Base-by-base conservation (phyloP, 495 filamentous ascomycete genomes). In the Penicillium desertorum region DNA sequence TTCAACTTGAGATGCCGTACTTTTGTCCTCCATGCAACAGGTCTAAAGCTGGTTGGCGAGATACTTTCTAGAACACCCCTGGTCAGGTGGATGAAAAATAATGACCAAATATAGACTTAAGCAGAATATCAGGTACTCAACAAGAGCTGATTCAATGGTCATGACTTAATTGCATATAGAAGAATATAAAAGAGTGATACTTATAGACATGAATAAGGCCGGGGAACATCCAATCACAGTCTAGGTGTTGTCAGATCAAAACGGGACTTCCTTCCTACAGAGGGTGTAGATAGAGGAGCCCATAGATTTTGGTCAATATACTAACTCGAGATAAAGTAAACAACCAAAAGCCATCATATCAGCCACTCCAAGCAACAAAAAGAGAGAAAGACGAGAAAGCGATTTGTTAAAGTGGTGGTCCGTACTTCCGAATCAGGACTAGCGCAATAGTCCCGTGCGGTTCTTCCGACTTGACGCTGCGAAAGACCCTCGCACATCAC, bases 391-490 rank as follows among this genome's bases (percentile, higher is more conserved):
- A 41, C 22, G 8, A 51, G 11, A 52, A 53, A 44, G 51, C 19
- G 48, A 45, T 55, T 55, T 14, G 58, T 46, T 32, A 57, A 51
- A 54, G 51, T 49, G 58, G 56, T 56, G 43, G 59, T 8, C 32
- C 36, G 44, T 41, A 56, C 32, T 61, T 69, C 71, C 69, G 54
- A 70, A 76, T 65, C 23, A 7, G 66, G 70, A 68, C 65, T 77
- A 77, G 74, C 67, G 73, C 30, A 45, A 39, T 44, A 62, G 73
- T 77, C 73, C 74, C 74, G 74, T 77, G 74, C 68, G 62, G 61
- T 57, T 62, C 64, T 66, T 62, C 65, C 66, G 65, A 62, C 62
- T 62, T 66, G 63, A 70, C 63, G 50, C 65, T 67, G 63, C 65
- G 63, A 67, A 68, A 63, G 62, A 51, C 61, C 69, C 63, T 59